phyloP scores from a whole-genome alignment of 2,329 filamentous ascomycete species.

The Zopfia rhizophila region DNA sequence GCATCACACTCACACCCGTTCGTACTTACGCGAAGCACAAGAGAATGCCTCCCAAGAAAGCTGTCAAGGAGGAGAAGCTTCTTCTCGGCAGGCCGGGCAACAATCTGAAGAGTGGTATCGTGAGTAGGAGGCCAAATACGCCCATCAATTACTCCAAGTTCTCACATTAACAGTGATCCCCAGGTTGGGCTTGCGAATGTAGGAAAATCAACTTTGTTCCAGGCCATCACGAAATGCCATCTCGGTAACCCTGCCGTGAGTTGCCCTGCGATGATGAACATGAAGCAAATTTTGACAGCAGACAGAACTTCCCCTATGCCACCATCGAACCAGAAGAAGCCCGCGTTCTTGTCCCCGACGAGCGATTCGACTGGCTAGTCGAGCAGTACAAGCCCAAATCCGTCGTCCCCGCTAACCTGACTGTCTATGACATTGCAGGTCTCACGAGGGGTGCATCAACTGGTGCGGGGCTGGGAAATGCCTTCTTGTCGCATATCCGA shows the following conservation, averaged over 20 bases:
- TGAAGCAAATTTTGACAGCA: constrained; percentile 32
- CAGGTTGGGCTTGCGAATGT: constrained; percentile 99
- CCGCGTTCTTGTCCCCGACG: constrained; percentile 95
- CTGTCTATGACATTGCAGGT: constrained; percentile 98
- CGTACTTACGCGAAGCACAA: constrained; percentile 69
- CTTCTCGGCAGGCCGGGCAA: constrained; percentile 95
- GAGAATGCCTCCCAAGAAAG: constrained; percentile 97
- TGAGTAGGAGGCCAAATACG: constrained; percentile 70
- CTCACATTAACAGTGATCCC: constrained; percentile 56
- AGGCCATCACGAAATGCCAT: constrained; percentile 97
- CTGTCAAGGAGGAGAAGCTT: constrained; percentile 91
- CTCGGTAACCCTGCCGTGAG: constrained; percentile 95
- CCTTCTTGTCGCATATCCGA: constrained; percentile 98
- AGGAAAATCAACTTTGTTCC: constrained; percentile 99
- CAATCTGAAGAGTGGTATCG: constrained; percentile 98
- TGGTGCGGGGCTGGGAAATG: constrained; percentile 95
- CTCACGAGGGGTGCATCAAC: constrained; percentile 95
- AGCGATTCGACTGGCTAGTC: constrained; percentile 93
- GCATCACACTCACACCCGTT: constrained; percentile 56
- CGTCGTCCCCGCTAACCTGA: constrained; percentile 94
- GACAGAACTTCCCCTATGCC: constrained; percentile 95
- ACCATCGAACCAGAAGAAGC: constrained; percentile 99
- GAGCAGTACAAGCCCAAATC: constrained; percentile 99
- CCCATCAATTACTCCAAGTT: constrained; percentile 42
- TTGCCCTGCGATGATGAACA: constrained; percentile 34